phyloP scores from a whole-genome alignment of 2,329 filamentous ascomycete genomes.

The Blumeria graminis region DNA sequence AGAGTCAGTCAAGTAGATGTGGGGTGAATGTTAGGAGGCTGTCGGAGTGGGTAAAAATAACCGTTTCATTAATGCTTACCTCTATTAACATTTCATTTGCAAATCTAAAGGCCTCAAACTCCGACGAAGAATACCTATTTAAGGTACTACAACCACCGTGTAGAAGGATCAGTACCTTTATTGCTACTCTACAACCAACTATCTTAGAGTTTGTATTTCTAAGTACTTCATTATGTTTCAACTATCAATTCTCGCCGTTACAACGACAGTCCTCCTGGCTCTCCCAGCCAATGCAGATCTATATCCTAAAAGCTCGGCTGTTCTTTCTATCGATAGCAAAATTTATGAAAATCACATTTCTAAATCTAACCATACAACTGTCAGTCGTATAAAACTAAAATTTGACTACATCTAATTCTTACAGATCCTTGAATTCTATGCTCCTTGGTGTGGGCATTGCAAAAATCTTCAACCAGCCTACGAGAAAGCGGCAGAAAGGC shows the following conservation, averaged over 20 bases:
- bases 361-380: constrained; percentile 76
- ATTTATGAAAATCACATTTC: constrained; percentile 65
- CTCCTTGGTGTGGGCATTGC: constrained; percentile 95
- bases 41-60: too few relatives aligned
- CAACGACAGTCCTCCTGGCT: constrained; percentile 38
- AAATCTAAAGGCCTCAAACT: too few relatives aligned
- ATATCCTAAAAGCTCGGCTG: constrained; percentile 69
- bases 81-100: too few relatives aligned
- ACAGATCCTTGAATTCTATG: constrained; percentile 65
- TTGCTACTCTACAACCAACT: too few relatives aligned
- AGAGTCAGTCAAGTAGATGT: too few relatives aligned
- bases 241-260: constrained; percentile 23
- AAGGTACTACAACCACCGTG: too few relatives aligned
- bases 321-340: constrained; percentile 57
- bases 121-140: too few relatives aligned
- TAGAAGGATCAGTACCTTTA: too few relatives aligned
- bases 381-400: constrained; percentile 21
- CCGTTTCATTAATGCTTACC: too few relatives aligned
- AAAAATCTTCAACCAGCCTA: constrained; percentile 87
- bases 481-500: constrained; percentile 74
- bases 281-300: constrained; percentile 43
- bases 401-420: constrained; percentile 5
- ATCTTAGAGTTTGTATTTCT: too few relatives aligned
- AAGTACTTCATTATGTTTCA: constrained; percentile 24
- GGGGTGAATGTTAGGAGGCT: too few relatives aligned